A percentile compares a stretch with the other conserved stretches of the same genome.
Conservation (phyloP, 129 eudicot genomes). For the Apium graveolens region DNA sequence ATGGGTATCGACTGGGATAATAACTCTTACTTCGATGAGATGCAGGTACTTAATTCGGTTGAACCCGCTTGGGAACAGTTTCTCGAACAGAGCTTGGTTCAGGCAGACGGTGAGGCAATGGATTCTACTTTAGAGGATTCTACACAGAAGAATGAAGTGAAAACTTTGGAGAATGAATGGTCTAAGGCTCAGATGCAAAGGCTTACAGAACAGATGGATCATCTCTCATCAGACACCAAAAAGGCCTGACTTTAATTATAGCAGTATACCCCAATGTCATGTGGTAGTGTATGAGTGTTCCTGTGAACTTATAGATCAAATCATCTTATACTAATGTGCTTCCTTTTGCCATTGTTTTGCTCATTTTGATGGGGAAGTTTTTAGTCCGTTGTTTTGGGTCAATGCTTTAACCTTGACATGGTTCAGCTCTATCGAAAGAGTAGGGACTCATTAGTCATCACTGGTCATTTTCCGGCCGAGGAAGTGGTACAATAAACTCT, state of each 20-base stretch:
- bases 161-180: conserved; percentile 39
- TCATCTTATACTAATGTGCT: background rate
- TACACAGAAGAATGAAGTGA: conserved; percentile 28
- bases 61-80: conserved; percentile 77
- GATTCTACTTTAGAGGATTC: conserved; percentile 36
- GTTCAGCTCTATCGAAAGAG: background rate
- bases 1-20: conserved; percentile 61
- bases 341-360: background rate
- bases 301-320: background rate
- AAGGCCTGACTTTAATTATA: conserved; percentile 26
- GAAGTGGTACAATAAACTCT: background rate
- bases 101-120: conserved; percentile 36
- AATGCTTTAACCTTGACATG: background rate
- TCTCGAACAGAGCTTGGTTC: conserved; percentile 33
- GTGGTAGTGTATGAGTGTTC: background rate
- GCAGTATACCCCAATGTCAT: conserved; percentile 4
- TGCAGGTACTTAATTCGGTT: conserved; percentile 37
- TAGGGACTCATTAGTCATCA: background rate
- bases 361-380: background rate
- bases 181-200: conserved; percentile 57
- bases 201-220: conserved; percentile 82
- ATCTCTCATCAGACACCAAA: conserved; percentile 52
- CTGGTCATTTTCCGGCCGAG: background rate
- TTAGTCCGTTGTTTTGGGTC: background rate
- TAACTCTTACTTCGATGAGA: conserved; percentile 42